These are phyloP conservation scores for Colletotrichum endophyticum DNA, from an alignment of 2,329 filamentous ascomycete genomes.

Conservation along the genomic window DNA sequence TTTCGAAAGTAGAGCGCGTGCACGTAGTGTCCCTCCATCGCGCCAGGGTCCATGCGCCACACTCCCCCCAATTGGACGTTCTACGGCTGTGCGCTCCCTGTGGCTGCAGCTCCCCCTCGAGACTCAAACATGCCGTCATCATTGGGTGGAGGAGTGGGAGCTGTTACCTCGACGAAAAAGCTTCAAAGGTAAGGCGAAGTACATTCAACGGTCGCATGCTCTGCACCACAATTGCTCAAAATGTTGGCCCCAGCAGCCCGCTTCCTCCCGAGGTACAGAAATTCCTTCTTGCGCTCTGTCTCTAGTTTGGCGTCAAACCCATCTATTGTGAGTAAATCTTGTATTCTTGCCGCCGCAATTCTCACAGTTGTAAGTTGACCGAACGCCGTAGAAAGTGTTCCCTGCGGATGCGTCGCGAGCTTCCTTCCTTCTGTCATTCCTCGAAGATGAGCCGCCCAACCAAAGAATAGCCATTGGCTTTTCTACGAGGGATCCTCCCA, in stretches of 20 bases:
- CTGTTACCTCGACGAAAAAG: not conserved
- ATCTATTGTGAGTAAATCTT: conserved; percentile 53
- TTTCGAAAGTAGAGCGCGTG: not conserved
- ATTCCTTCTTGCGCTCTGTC: conserved; percentile 34
- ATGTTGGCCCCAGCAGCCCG: conserved; percentile 37
- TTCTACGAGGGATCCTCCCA: conserved; percentile 63
- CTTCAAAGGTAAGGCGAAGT: not conserved
- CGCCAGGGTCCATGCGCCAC: not conserved
- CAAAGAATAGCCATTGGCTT: conserved; percentile 62
- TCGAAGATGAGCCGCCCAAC: conserved; percentile 62
- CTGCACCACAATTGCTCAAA: not conserved
- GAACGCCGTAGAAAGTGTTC: conserved; percentile 58
- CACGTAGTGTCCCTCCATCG: not conserved
- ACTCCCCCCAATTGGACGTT: not conserved
- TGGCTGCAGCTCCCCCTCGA: not conserved
- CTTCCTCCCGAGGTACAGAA: conserved; percentile 17
- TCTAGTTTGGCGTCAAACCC: conserved; percentile 56
- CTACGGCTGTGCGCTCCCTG: not conserved
- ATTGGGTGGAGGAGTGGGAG: not conserved
- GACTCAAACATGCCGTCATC: not conserved
- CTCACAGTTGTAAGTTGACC: conserved; percentile 11
- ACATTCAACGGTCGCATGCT: not conserved
- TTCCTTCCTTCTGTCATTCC: conserved; percentile 62
- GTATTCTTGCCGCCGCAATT: not conserved
- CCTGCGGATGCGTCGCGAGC: conserved; percentile 49